phyloP scores from a whole-genome alignment of 495 filamentous ascomycete genomes.

The Hyaloscypha hepaticicola region DNA sequence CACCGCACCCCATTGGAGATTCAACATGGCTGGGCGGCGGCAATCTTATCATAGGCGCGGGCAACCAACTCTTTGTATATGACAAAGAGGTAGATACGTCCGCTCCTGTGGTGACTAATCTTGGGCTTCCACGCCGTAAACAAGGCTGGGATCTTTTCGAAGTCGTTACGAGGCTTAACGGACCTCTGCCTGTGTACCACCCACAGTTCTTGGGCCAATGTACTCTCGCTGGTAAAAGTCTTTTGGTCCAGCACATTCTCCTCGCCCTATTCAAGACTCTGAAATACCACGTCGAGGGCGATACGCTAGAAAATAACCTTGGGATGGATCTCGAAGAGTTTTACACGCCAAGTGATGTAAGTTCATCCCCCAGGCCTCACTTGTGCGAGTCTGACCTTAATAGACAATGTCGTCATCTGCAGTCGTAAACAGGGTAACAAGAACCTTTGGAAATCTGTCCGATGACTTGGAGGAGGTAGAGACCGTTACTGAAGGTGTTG shows the following conservation, averaged over 20 bases:
- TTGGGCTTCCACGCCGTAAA: constrained; percentile 57
- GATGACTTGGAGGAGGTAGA: constrained; percentile 57
- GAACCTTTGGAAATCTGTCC: constrained; percentile 54
- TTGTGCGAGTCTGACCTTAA: constrained; percentile 32
- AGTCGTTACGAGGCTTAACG: constrained; percentile 78
- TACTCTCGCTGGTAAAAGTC: constrained; percentile 76
- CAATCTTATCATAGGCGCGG: constrained; percentile 80
- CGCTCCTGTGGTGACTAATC: constrained; percentile 59
- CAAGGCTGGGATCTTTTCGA: constrained; percentile 68
- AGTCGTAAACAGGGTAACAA: constrained; percentile 51
- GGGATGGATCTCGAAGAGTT: constrained; percentile 73
- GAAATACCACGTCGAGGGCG: constrained; percentile 81
- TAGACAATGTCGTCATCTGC: constrained; percentile 40
- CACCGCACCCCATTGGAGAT: constrained; percentile 90
- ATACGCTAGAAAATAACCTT: constrained; percentile 76
- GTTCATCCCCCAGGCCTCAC: neutral
- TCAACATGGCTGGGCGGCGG: constrained; percentile 87
- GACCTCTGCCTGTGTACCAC: constrained; percentile 87
- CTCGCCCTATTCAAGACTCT: constrained; percentile 73
- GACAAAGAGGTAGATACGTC: constrained; percentile 68
- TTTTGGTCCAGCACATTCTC: constrained; percentile 71
- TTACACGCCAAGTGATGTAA: constrained; percentile 41
- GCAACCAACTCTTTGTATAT: constrained; percentile 90
- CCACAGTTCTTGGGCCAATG: constrained; percentile 90
- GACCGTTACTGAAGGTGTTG: constrained; percentile 70